Percentiles rank a stretch among this genome's conserved stretches.
Conservation (phyloP, 306 rosid species). For the Trifolium subterraneum region DNA sequence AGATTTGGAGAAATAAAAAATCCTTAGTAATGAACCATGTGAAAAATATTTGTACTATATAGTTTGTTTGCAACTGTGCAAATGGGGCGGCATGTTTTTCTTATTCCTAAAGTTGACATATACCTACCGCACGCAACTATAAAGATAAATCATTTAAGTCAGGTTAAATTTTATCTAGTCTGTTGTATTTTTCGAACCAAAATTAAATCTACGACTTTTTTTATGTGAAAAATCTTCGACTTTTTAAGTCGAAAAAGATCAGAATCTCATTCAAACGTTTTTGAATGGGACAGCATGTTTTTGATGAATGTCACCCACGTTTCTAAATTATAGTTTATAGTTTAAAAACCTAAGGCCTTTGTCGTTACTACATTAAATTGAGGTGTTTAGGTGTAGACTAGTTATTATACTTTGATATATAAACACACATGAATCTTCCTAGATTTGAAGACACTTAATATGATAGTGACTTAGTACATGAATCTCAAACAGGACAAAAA, state of each 20-base stretch:
- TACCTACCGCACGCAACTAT: neutral
- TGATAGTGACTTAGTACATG: conserved; percentile 58
- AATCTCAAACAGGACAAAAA: conserved; percentile 56
- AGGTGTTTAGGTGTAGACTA: conserved; percentile 5
- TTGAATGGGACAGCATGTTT: conserved; percentile 24
- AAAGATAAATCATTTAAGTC: neutral
- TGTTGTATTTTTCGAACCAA: neutral
- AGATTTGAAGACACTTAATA: conserved; percentile 59
- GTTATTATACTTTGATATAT: conserved; percentile 19
- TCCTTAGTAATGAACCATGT: conserved; percentile 13
- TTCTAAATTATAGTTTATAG: conserved; percentile 31
- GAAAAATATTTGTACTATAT: conserved; percentile 1
- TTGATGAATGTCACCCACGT: conserved; percentile 44
- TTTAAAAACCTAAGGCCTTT: neutral
- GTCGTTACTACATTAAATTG: conserved; percentile 32
- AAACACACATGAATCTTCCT: conserved; percentile 56
- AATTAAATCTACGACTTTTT: neutral
- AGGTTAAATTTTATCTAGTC: too few relatives aligned
- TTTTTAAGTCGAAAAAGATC: neutral
- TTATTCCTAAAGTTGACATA: neutral
- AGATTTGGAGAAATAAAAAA: too few relatives aligned
- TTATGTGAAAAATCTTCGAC: too few relatives aligned
- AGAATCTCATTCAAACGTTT: neutral
- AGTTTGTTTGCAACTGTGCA: neutral
- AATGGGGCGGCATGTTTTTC: conserved; percentile 16